Base-by-base conservation (phyloP, 306 rosid genomes). In the Cicer arietinum region DNA sequence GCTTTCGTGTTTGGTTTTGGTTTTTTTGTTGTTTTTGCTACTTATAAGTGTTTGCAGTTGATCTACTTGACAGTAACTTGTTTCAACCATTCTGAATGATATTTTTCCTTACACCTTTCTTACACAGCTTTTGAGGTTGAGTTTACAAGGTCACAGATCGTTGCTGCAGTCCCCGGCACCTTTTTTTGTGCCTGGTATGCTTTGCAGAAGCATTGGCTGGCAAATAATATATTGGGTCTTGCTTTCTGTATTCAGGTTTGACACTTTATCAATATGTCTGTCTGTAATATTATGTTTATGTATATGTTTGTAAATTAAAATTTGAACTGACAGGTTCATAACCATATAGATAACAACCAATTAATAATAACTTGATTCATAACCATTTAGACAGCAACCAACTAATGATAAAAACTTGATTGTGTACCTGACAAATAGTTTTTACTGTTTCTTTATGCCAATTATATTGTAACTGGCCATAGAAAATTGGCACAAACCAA, bases 131-230 rank as follows among this genome's bases (percentile, higher is more conserved):
- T 95, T 84, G 97, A 95, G 96, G 81, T 95, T 71, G 98, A 95
- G 81, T 95, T 95, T 84, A 95, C 99, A 72, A 92, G 84, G 83
- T 90, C 98, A 70, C 99, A 95, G 81, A 62, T 92, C 22, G 73
- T 95, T 81, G 93, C 99, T 79, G 92, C 97, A 45, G 81, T 95
- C 60, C 98, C 99, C 48, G 99, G 98, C 73, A 85, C 96, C 18
- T 95, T 95, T 58, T 95, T 95, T 78, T 95, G 99, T 85, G 98
- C 91, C 42, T 95, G 99, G 99, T 95, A 95, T 82, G 99, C 96
- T 79, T 62, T 81, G 20, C 77, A 45, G 86, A 95, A 95, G 89
- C 99, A 95, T 77, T 95, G 99, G 99, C 84, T 95, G 69, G 99
- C 99, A 43, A 95, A 95, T 85, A 95, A 92, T 76, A 86, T 88